Evolutionary conservation across 1,284 basidiomycete genomes (phyloP), one percentile per base, ranked within the genome.

Genomic region (Tranzscheliella williamsii): DNA sequence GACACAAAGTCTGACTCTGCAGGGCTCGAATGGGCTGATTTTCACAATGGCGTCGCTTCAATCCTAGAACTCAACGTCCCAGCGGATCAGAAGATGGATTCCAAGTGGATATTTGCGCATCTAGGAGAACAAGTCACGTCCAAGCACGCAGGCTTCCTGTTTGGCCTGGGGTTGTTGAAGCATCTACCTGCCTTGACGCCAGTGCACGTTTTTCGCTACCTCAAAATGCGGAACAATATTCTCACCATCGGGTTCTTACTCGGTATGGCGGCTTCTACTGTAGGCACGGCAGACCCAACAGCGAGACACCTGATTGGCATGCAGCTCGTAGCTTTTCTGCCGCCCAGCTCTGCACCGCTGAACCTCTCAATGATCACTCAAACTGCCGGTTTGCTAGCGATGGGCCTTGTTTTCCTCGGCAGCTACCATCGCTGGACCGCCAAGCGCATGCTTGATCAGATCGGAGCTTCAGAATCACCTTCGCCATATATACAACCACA

Each of bases 111-210:
- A 47, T 76, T 73, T 53, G 63, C 61, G 7, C 68, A 72, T 35
- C 60, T 67, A 22, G 56, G 54, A 12, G 53, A 54, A 15, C 58
- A 65, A 33, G 48, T 57, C 72, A 90, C 88, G 55, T 90, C 91
- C 0, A 94, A 93, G 87, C 94, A 98, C 73, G 95, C 92, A 13
- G 95, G 95, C 0, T 93, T 97, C 79, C 81, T 99, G 31, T 87
- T 90, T 35, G 95, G 91, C 11, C 83, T 99, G 2, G 95, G 95
- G 0, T 81, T 99, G 27, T 89, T 87, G 1, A 93, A 93, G 1
- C 92, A 96, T 75, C 81, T 98, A 62, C 85, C 86, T 45, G 84
- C 86, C 38, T 86, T 99, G 83, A 81, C 91, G 58, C 89, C 90
- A 0, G 93, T 91, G 85, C 82, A 84, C 52, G 81, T 81, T n/a